Conservation (phyloP, 2,329 filamentous ascomycete genomes). For the Aspergillus brunneoviolaceus region DNA sequence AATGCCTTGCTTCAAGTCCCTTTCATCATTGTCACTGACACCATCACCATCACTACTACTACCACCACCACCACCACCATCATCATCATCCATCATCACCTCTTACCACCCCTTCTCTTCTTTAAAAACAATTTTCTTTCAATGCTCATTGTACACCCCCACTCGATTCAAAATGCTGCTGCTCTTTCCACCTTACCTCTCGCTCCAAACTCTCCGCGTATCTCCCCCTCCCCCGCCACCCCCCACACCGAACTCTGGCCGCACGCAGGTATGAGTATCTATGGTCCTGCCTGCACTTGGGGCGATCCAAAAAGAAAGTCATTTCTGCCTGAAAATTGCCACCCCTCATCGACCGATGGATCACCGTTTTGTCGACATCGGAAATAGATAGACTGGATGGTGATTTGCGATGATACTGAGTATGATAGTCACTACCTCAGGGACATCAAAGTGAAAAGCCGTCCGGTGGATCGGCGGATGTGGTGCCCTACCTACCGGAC, state of each 20-base stretch:
- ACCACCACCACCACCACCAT: too few relatives aligned
- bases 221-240: neutral
- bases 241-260: neutral
- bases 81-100: neutral
- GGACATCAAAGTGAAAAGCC: neutral
- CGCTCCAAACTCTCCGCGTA: neutral
- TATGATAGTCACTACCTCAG: neutral
- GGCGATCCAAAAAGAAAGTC: neutral
- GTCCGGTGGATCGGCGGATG: neutral
- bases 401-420: neutral
- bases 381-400: neutral
- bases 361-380: neutral
- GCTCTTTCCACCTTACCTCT: neutral
- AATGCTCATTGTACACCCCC: neutral
- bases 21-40: too few relatives aligned
- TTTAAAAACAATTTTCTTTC: neutral
- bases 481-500: neutral
- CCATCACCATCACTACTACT: too few relatives aligned
- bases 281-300: neutral
- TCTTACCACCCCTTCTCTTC: neutral
- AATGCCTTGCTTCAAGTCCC: too few relatives aligned
- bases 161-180: neutral
- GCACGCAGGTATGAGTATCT: constrained; percentile 4
- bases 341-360: constrained; percentile 2
- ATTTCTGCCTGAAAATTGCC: constrained; percentile 8